Conservation (phyloP, 768 basidiomycete genomes). For the Termitomyces sp. region DNA sequence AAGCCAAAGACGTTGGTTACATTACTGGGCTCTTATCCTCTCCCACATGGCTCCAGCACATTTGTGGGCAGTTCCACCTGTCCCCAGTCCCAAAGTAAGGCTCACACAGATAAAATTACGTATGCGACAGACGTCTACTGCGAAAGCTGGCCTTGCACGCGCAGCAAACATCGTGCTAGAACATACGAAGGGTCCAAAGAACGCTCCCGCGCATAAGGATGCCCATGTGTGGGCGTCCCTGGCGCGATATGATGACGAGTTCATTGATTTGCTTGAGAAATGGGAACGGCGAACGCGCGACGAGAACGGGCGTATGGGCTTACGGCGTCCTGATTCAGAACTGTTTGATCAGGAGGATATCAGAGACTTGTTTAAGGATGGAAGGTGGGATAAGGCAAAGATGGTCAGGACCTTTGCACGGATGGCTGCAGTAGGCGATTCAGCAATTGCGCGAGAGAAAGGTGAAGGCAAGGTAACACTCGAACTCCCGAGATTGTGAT, state of each 20-base stretch:
- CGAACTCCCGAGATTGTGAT: background rate
- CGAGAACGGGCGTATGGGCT: slow-evolving; percentile 29
- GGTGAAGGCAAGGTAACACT: slow-evolving; percentile 26
- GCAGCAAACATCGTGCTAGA: slow-evolving; percentile 53
- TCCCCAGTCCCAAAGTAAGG: slow-evolving; percentile 39
- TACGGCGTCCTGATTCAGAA: slow-evolving; percentile 27
- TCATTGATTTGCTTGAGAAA: slow-evolving; percentile 56
- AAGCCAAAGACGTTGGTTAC: slow-evolving; percentile 72
- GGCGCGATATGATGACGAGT: slow-evolving; percentile 71
- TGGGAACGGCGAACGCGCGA: slow-evolving; percentile 55
- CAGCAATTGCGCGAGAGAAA: slow-evolving; percentile 20
- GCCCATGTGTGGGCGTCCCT: slow-evolving; percentile 64
- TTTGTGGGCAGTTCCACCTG: slow-evolving; percentile 33
- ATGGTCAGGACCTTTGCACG: slow-evolving; percentile 76
- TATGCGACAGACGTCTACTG: slow-evolving; percentile 47
- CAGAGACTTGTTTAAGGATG: slow-evolving; percentile 40
- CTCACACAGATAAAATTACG: slow-evolving; percentile 54
- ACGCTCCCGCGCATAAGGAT: slow-evolving; percentile 14
- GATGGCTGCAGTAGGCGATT: slow-evolving; percentile 36
- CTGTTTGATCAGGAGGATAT: slow-evolving; percentile 30
- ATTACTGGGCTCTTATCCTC: slow-evolving; percentile 71
- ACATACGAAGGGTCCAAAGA: slow-evolving; percentile 32
- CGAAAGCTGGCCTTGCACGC: slow-evolving; percentile 47
- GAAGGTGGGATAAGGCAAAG: slow-evolving; percentile 66
- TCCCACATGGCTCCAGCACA: slow-evolving; percentile 46